phyloP scores from a whole-genome alignment of 768 basidiomycete species.

The Pleurotus pulmonarius region DNA sequence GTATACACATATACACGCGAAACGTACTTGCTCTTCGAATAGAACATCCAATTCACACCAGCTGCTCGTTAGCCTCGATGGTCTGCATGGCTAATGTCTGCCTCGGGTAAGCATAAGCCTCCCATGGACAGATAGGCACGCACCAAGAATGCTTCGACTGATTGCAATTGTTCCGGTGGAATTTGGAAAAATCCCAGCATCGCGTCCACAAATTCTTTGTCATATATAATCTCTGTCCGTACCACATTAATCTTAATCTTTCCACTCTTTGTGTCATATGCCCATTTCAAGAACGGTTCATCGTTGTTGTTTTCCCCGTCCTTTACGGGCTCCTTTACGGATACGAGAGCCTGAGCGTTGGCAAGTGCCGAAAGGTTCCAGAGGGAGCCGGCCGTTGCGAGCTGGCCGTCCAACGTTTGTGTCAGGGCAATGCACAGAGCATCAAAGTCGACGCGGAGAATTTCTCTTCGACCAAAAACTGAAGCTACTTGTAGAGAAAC shows the following conservation, averaged over 20 bases:
- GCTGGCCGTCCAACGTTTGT: not conserved
- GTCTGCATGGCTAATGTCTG: not conserved
- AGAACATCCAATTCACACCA: no score
- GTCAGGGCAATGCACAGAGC: not conserved
- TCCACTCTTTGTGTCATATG: not conserved
- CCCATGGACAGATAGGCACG: not conserved
- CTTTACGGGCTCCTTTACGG: not conserved
- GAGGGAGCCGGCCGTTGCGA: not conserved
- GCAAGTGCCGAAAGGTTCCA: not conserved
- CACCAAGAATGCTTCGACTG: not conserved
- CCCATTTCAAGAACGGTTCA: not conserved
- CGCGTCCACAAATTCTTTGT: not conserved
- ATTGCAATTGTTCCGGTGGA: not conserved
- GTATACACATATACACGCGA: not conserved
- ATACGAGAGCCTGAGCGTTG: not conserved
- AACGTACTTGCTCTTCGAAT: no score
- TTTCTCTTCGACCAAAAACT: not conserved
- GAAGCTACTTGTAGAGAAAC: not conserved
- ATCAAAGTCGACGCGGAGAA: not conserved
- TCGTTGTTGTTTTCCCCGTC: not conserved
- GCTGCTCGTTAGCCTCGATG: not conserved
- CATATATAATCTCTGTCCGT: not conserved
- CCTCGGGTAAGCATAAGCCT: not conserved
- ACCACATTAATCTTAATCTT: not conserved
- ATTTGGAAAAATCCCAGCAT: not conserved